Percentiles rank a stretch among this genome's conserved stretches.
These are phyloP conservation scores for Atkinsonella hypoxylon DNA, from an alignment of 2,329 filamentous ascomycete genomes.

Conservation along the genomic window DNA sequence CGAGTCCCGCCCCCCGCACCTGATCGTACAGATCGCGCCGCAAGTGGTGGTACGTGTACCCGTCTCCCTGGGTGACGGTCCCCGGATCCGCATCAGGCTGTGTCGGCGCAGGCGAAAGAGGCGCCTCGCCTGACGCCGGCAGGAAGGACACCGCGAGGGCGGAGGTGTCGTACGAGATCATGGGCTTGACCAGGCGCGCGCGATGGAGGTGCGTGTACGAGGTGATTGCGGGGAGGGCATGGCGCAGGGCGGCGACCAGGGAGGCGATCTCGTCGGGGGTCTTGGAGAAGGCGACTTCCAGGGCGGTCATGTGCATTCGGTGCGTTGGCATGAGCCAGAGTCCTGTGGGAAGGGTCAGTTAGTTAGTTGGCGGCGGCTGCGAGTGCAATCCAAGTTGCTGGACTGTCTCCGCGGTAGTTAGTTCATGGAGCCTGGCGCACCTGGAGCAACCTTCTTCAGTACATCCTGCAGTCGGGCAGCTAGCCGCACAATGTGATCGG, in stretches of 20 bases:
- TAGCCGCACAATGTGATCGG: constrained; percentile 55
- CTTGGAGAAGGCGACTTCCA: constrained; percentile 75
- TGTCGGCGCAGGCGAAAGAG: constrained; percentile 24
- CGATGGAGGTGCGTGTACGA: constrained; percentile 56
- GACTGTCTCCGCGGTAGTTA: too few species aligned
- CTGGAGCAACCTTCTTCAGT: constrained; percentile 51
- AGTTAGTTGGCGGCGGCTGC: too few species aligned
- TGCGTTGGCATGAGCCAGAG: constrained; percentile 78
- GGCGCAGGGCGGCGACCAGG: constrained; percentile 46
- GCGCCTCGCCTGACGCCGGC: constrained; percentile 56
- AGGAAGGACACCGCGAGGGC: constrained; percentile 82
- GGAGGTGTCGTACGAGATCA: constrained; percentile 72
- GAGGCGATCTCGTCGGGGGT: constrained; percentile 55
- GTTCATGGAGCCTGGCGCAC: constrained; percentile 42
- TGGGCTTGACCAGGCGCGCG: constrained; percentile 66
- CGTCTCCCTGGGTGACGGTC: constrained; percentile 39
- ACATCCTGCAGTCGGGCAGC: constrained; percentile 57
- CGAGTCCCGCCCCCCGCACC: constrained; percentile 49
- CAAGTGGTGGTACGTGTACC: constrained; percentile 83
- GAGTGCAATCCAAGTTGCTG: too few species aligned
- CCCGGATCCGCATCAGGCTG: constrained; percentile 22
- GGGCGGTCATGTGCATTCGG: constrained; percentile 70
- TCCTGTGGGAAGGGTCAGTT: too few species aligned
- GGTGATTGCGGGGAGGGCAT: constrained; percentile 46
- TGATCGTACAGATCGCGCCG: constrained; percentile 63